Base-by-base conservation (phyloP, 75 land plant species). In the Cryptomeria japonica region DNA sequence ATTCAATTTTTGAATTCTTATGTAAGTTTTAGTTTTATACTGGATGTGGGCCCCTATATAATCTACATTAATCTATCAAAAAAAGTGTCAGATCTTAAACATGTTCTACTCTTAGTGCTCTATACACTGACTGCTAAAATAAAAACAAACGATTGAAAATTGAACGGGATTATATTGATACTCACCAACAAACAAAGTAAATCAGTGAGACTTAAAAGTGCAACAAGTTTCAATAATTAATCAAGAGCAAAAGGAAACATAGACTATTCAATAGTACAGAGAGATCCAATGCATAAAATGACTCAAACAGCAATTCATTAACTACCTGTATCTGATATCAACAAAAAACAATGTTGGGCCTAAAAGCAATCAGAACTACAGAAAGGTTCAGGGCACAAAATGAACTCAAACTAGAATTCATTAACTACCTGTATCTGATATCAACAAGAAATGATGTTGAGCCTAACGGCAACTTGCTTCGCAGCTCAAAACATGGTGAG, bases 291-390 rank as follows among this genome's bases (percentile, higher is more conserved):
- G n/a, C 36, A 80, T 36, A 87, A 25, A 47, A 87, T 42, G 85
- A 64, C 34, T 15, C 87, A 41, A 87, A 75, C 10, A 28, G 22
- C 32, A 84, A 37, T 15, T 28, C 46, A 41, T 39, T 39, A 5
- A 18, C n/a, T 86, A 92, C 93, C 92, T 90, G 90, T 88, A 90
- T 53, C 90, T 86, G 75, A 87, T 86, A 28, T 87, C 46, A 25
- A 90, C 80, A 55, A 87, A 89, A 22, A 92, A 73, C 19, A 64
- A 64, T 75, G 90, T 87, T 32, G 51, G 47, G 9, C 88, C 88
- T 47, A 92, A 47, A 3, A 56, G 61, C 83, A 89, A 92, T 49
- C 51, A 49, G 51, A 49, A 11, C 11, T 73, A 31, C 36, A 73
- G 37, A 32, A 32, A 73, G 14, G 37, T 34, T 1, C 85, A 47